A percentile compares a stretch with the other conserved stretches of the same genome.
Conservation (phyloP, 179 eudicot genomes). For the Heliamphora pulchella region DNA sequence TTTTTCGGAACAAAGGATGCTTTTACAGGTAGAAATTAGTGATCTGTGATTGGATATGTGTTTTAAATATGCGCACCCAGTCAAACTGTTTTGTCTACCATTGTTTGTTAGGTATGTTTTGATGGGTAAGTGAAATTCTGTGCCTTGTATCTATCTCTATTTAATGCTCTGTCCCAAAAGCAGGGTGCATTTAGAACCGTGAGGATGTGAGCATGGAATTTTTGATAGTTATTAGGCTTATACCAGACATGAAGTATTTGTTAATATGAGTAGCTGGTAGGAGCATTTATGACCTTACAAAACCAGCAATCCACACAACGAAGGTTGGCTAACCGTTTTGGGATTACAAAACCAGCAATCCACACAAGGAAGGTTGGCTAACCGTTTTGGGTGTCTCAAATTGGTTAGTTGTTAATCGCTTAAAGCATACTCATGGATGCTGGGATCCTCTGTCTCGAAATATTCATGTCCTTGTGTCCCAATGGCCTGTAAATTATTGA, state of each 20-base stretch:
- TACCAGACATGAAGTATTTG: not conserved
- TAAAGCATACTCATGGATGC: not conserved
- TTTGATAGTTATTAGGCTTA: not conserved
- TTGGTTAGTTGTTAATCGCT: not conserved
- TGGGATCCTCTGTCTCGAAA: not conserved
- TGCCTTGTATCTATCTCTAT: not conserved
- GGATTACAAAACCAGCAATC: too few species aligned
- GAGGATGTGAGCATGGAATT: not conserved
- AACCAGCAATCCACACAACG: too few species aligned
- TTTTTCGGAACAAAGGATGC: too few species aligned
- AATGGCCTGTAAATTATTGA: too few species aligned
- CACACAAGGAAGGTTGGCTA: not conserved
- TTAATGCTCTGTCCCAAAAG: not conserved
- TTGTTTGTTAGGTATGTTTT: not conserved
- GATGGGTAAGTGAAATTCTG: not conserved
- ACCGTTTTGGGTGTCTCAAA: not conserved
- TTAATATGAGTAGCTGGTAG: slow-evolving; percentile 11
- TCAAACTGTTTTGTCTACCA: not conserved
- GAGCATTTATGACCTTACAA: not conserved
- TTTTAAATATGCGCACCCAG: too few species aligned
- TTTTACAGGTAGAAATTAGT: too few species aligned
- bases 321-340: not conserved
- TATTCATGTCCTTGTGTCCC: too few species aligned
- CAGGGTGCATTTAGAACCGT: not conserved
- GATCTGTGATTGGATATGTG: too few species aligned